Percentiles rank a stretch among this genome's conserved stretches.
These are phyloP conservation scores for Calonectria fujianensis DNA, from an alignment of 2,329 filamentous ascomycete genomes.

Conservation along the genomic window DNA sequence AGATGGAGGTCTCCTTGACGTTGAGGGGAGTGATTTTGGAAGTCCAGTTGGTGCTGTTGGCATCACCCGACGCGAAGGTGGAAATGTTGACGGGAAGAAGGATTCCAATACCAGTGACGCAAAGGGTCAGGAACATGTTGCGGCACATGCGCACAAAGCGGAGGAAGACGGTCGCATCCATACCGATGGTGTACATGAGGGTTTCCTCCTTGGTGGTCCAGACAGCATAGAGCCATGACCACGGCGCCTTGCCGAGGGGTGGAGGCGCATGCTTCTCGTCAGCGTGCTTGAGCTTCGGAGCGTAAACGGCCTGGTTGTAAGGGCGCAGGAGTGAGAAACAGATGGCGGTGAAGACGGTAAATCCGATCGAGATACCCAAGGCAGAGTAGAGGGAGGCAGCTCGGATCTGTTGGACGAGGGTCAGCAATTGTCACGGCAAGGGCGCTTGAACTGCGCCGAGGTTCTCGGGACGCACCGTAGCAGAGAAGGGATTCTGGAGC, in stretches of 20 bases:
- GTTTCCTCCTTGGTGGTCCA: slow-evolving; percentile 85
- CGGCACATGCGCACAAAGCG: slow-evolving; percentile 93
- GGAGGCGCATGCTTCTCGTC: slow-evolving; percentile 94
- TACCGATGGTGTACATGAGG: slow-evolving; percentile 86
- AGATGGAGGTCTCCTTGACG: slow-evolving; percentile 71
- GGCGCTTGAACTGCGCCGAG: not conserved
- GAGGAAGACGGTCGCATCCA: slow-evolving; percentile 94
- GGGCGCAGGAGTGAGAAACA: slow-evolving; percentile 93
- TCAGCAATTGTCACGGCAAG: slow-evolving; percentile 38
- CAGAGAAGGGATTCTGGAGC: slow-evolving; percentile 70
- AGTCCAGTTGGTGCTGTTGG: slow-evolving; percentile 66
- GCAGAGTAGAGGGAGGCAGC: slow-evolving; percentile 82
- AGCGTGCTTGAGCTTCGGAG: slow-evolving; percentile 93
- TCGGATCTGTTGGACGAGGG: slow-evolving; percentile 51
- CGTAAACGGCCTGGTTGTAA: slow-evolving; percentile 94
- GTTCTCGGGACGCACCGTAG: slow-evolving; percentile 61
- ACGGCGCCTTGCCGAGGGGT: slow-evolving; percentile 88
- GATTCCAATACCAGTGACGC: slow-evolving; percentile 83
- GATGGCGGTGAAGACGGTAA: slow-evolving; percentile 84
- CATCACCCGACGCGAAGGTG: slow-evolving; percentile 57
- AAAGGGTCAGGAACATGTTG: slow-evolving; percentile 87
- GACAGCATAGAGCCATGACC: slow-evolving; percentile 90
- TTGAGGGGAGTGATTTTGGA: slow-evolving; percentile 76
- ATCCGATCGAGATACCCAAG: slow-evolving; percentile 84
- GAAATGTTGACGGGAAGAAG: slow-evolving; percentile 87